Evolutionary conservation across 257 asterid species (phyloP), one percentile per base, ranked within the genome.

Genomic region (Primulina huaijiensis): DNA sequence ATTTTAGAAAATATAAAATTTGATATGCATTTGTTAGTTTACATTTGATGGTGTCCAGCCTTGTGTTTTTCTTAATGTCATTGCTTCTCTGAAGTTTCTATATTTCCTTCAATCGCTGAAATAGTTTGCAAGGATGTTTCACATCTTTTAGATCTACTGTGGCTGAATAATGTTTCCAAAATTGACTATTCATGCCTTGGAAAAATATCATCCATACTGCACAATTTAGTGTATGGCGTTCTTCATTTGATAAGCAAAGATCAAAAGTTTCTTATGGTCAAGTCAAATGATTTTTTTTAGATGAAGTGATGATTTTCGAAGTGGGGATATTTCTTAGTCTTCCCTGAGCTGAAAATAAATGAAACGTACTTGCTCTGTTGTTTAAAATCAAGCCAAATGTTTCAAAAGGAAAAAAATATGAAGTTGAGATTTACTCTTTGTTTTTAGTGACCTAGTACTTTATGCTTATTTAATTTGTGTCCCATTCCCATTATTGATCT

Each of bases 401-500:
- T 35, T 35, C 11, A 35, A 35, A 35, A 8, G 43, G 5, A 8
- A 35, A 35, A 35, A 12, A 11, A 11, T 11, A 12, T 43, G 16
- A 8, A 38, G 53, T 6, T 4, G 6, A 43, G n/a, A 8, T 43
- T 11, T 40, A 10, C n/a, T 12, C 53, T 43, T 40, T 10, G 53
- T 43, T 43, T 12, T 43, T 43, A 43, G 53, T 38, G 53, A 43
- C 17, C 12, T 38, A 0, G 53, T 11, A 43, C 53, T 43, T 43
- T 12, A 0, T 43, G 53, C 53, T 1, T 12, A 43, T 43, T 11
- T 43, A 43, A 43, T 27, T 27, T 3, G 5, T 43, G n/a, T 12
- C n/a, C n/a, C 53, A 11, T 43, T 43, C 53, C n/a, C n/a, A 12
- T 43, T 60, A 53, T 52, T 71, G 43, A 73, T 34, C 70, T 64